Evolutionary conservation across 1,284 basidiomycete genomes (phyloP).

Genomic region (Sutorius eximius): DNA sequence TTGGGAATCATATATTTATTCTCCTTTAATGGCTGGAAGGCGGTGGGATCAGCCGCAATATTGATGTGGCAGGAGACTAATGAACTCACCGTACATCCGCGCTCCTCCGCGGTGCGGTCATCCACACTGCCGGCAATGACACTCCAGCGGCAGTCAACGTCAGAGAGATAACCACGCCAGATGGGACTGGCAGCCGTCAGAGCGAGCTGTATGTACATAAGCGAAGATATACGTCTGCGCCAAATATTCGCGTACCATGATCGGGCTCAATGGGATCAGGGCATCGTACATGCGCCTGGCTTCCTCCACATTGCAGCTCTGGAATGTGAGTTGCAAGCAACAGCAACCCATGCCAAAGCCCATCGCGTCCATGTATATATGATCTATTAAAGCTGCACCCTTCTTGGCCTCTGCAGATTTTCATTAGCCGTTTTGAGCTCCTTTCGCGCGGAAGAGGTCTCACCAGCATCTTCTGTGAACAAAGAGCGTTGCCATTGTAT

Average conservation of each 20-base stretch:
- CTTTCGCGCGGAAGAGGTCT: conserved; percentile 8
- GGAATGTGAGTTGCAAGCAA: conserved; percentile 97
- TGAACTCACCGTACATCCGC: conserved; percentile 72
- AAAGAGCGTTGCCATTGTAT: conserved; percentile 82
- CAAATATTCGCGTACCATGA: conserved; percentile 66
- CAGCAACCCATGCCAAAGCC: conserved; percentile 99
- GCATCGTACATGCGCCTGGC: conserved; percentile 94
- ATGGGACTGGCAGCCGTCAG: conserved; percentile 92
- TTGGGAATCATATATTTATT: conserved; percentile 85
- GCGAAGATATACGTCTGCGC: neutral
- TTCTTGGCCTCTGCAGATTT: conserved; percentile 71
- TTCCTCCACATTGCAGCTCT: conserved; percentile 91
- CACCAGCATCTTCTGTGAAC: conserved; percentile 81
- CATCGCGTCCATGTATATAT: conserved; percentile 99
- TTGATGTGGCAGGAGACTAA: neutral
- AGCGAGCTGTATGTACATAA: conserved; percentile 64
- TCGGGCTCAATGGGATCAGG: conserved; percentile 90
- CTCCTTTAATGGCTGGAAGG: conserved; percentile 69
- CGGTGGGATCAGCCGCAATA: conserved; percentile 7
- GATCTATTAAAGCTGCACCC: conserved; percentile 84
- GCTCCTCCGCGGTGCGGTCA: conserved; percentile 93
- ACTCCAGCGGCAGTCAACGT: conserved; percentile 98
- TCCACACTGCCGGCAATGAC: conserved; percentile 97
- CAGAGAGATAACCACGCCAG: conserved; percentile 92
- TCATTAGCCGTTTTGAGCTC: conserved; percentile 12